Conservation (phyloP, 2,329 filamentous ascomycete genomes). For the Stenocarpella maydis region DNA sequence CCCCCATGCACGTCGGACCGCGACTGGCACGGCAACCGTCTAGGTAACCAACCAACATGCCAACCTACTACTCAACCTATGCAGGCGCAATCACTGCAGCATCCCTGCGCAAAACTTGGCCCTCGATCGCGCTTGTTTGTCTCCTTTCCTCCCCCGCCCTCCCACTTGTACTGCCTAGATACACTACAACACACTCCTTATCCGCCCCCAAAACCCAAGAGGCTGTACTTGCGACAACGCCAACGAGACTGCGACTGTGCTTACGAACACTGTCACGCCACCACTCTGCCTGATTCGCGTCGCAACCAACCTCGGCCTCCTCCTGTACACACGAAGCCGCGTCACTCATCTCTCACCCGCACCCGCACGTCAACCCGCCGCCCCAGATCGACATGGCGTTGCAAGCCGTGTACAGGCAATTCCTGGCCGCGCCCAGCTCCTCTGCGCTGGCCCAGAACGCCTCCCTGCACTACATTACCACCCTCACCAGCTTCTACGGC, state of each 20-base stretch:
- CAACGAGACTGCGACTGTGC: conserved; percentile 17
- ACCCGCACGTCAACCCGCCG: not conserved
- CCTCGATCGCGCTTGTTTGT: conserved; percentile 13
- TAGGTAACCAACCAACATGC: too few relatives aligned
- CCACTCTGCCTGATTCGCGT: conserved; percentile 18
- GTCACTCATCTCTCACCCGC: not conserved
- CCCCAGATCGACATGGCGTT: conserved; percentile 52
- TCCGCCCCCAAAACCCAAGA: not conserved
- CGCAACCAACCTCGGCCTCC: conserved; percentile 4
- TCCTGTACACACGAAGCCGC: conserved; percentile 17
- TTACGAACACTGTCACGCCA: conserved; percentile 19
- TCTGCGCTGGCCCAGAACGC: conserved; percentile 71
- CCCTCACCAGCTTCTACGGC: conserved; percentile 77
- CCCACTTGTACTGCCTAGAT: too few relatives aligned
- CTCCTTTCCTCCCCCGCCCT: not conserved
- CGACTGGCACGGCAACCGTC: conserved; percentile 20
- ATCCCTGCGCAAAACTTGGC: conserved; percentile 25
- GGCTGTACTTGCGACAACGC: conserved; percentile 20
- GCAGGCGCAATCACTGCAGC: not conserved
- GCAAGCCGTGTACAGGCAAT: conserved; percentile 72
- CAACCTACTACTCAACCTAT: too few relatives aligned
- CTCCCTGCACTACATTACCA: conserved; percentile 88
- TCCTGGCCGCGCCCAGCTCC: conserved; percentile 72
- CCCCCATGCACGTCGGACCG: not conserved
- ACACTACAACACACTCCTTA: too few relatives aligned